phyloP scores from a whole-genome alignment of 2,329 filamentous ascomycete species.

The Eutypa lata region DNA sequence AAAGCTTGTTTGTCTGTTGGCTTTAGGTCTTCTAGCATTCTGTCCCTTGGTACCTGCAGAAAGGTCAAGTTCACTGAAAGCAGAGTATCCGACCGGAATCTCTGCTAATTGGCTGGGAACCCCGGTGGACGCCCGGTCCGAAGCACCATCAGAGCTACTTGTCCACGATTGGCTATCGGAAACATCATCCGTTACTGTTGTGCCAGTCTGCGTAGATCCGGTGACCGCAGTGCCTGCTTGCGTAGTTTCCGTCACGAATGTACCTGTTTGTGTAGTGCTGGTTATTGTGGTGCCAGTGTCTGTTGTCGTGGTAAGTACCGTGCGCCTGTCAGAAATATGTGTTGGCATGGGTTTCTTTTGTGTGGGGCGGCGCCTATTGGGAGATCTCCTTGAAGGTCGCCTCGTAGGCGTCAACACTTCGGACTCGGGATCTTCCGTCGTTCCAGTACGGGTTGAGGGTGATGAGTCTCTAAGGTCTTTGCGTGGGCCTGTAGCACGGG shows the following conservation, averaged over 20 bases:
- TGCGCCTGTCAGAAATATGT: slow-evolving; percentile 2
- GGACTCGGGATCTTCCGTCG: slow-evolving; percentile 34
- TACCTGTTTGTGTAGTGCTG: slow-evolving; percentile 16
- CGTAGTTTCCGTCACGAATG: slow-evolving; percentile 4
- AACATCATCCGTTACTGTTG: slow-evolving; percentile 27
- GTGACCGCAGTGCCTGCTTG: slow-evolving; percentile 17
- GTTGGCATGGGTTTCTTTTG: slow-evolving; percentile 4
- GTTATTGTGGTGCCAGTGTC: slow-evolving; percentile 3
- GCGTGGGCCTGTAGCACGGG: slow-evolving; percentile 13
- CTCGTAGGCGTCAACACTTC: slow-evolving; percentile 31
- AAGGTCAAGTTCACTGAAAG: slow-evolving; percentile 63
- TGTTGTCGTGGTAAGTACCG: slow-evolving; percentile 1
- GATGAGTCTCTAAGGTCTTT: slow-evolving; percentile 13
- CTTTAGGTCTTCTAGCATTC: slow-evolving; percentile 41
- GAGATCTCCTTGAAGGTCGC: slow-evolving; percentile 22
- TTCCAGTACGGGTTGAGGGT: slow-evolving; percentile 28
- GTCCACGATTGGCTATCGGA: slow-evolving; percentile 31
- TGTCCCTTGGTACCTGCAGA: slow-evolving; percentile 46
- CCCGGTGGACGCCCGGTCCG: slow-evolving; percentile 37
- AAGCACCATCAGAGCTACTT: slow-evolving; percentile 29
- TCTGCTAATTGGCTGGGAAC: slow-evolving; percentile 55
- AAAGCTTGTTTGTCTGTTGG: slow-evolving; percentile 55
- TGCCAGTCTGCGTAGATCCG: slow-evolving; percentile 23
- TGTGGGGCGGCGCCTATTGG: slow-evolving; percentile 18
- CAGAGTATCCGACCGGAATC: slow-evolving; percentile 62